Evolutionary conservation across 1,284 basidiomycete genomes (phyloP).

Genomic region (Ganoderma meredithae): DNA sequence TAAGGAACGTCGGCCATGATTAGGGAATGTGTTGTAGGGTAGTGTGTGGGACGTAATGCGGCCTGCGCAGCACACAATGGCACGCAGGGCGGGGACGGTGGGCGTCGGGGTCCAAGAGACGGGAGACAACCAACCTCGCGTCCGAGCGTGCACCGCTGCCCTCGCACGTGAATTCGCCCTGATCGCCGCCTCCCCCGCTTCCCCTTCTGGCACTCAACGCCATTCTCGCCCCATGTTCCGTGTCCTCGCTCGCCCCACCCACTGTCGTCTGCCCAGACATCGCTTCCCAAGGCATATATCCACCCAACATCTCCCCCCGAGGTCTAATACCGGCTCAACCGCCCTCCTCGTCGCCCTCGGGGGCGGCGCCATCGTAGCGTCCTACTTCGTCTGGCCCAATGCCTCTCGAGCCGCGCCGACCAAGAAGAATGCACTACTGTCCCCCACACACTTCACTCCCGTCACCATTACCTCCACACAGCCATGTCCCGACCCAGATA

Average conservation of each 20-base stretch:
- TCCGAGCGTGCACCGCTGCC: constrained; percentile 11
- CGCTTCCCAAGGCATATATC: background rate
- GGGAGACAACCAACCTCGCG: constrained; percentile 18
- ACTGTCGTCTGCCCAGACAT: background rate
- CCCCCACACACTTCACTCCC: constrained; percentile 68
- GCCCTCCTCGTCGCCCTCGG: constrained; percentile 41
- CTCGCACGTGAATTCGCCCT: constrained; percentile 23
- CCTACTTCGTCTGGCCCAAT: constrained; percentile 60
- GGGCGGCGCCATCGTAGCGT: constrained; percentile 44
- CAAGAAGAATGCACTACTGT: constrained; percentile 48
- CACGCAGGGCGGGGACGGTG: constrained; percentile 27
- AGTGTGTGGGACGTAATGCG: constrained; percentile 23
- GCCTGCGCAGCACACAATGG: constrained; percentile 26
- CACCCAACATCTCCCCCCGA: background rate
- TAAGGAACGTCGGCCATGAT: constrained; percentile 37
- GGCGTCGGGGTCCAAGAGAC: constrained; percentile 28
- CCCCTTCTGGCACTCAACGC: constrained; percentile 35
- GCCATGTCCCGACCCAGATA: constrained; percentile 49
- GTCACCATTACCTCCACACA: constrained; percentile 64
- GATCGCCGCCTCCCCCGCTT: constrained; percentile 18
- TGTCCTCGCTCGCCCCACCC: constrained; percentile 6
- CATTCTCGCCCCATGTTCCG: constrained; percentile 26
- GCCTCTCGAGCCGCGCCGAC: constrained; percentile 49
- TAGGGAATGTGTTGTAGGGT: constrained; percentile 22
- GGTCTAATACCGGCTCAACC: constrained; percentile 10